Evolutionary conservation across 106 monocot species (phyloP).

Genomic region (Acanthochlamys bracteata): DNA sequence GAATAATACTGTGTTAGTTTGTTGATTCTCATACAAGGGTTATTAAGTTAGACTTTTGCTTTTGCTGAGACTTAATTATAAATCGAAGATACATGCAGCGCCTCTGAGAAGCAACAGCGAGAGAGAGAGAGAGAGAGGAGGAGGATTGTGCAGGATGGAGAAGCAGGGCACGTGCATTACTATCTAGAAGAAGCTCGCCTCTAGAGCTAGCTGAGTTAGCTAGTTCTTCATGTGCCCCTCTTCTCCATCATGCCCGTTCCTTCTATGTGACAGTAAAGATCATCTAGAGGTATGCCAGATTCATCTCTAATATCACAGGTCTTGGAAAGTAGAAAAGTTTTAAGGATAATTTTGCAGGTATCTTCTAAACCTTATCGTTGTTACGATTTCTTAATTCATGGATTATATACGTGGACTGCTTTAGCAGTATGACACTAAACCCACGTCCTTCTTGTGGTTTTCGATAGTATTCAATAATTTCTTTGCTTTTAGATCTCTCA

Average conservation of each 20-base stretch:
- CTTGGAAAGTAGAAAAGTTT: not conserved
- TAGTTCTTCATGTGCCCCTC: slow-evolving; percentile 44
- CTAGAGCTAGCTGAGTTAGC: not conserved
- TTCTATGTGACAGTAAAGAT: slow-evolving; percentile 2
- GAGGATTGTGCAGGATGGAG: slow-evolving; percentile 36
- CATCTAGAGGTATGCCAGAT: not conserved
- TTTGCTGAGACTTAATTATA: not conserved
- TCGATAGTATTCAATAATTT: not conserved
- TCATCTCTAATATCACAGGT: not conserved
- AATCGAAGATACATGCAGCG: not conserved
- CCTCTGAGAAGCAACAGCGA: not conserved
- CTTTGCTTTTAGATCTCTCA: not conserved
- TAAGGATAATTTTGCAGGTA: not conserved
- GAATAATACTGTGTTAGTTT: too few relatives aligned
- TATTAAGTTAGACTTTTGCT: too few relatives aligned
- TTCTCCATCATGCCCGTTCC: slow-evolving; percentile 39
- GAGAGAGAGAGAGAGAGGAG: slow-evolving; percentile 14
- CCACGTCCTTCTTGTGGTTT: too few relatives aligned
- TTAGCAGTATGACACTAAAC: too few relatives aligned
- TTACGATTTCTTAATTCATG: too few relatives aligned
- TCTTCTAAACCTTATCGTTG: not conserved
- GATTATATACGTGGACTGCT: too few relatives aligned
- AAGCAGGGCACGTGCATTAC: slow-evolving; percentile 54
- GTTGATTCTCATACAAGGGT: too few relatives aligned
- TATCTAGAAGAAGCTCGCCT: slow-evolving; percentile 1